Conservation (phyloP, 192 early-diverging fungal genomes). For the Backusella psychrophila region DNA sequence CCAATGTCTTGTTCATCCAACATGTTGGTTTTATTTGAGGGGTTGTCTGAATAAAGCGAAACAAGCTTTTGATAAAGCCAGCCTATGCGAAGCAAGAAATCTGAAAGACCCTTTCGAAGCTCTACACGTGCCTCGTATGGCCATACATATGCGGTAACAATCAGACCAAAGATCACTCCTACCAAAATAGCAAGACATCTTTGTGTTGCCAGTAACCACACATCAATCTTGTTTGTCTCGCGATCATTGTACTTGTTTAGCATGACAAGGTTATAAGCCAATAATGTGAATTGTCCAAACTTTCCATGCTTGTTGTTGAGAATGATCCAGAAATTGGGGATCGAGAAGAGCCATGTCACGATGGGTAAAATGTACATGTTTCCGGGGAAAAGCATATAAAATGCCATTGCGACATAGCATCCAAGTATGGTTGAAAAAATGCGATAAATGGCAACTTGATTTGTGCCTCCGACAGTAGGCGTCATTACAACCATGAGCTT, state of each 20-base stretch:
- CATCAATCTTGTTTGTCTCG: slow-evolving; percentile 53
- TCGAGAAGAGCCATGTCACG: slow-evolving; percentile 56
- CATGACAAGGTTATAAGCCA: slow-evolving; percentile 79
- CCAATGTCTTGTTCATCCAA: neutral
- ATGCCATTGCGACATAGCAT: slow-evolving; percentile 56
- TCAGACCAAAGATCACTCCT: slow-evolving; percentile 69
- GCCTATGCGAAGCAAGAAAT: slow-evolving; percentile 66
- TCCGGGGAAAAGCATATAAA: slow-evolving; percentile 54
- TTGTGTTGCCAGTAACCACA: slow-evolving; percentile 55
- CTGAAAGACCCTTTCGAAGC: slow-evolving; percentile 72
- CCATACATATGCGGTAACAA: slow-evolving; percentile 74
- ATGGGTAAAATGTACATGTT: slow-evolving; percentile 43
- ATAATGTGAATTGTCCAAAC: slow-evolving; percentile 74
- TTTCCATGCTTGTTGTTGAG: slow-evolving; percentile 66
- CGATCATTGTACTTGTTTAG: slow-evolving; percentile 72
- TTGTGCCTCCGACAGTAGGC: slow-evolving; percentile 83
- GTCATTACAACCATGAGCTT: slow-evolving; percentile 76
- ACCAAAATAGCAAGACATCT: slow-evolving; percentile 67
- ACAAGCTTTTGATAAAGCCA: slow-evolving; percentile 73
- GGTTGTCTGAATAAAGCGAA: slow-evolving; percentile 44
- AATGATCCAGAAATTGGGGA: slow-evolving; percentile 69
- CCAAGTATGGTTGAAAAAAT: slow-evolving; percentile 74
- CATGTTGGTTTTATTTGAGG: slow-evolving; percentile 9
- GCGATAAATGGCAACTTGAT: slow-evolving; percentile 65
- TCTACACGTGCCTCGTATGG: slow-evolving; percentile 84